Evolutionary conservation across 495 filamentous ascomycete species (phyloP), one percentile per base, ranked within the genome.

Genomic region (Annulohypoxylon nitens): DNA sequence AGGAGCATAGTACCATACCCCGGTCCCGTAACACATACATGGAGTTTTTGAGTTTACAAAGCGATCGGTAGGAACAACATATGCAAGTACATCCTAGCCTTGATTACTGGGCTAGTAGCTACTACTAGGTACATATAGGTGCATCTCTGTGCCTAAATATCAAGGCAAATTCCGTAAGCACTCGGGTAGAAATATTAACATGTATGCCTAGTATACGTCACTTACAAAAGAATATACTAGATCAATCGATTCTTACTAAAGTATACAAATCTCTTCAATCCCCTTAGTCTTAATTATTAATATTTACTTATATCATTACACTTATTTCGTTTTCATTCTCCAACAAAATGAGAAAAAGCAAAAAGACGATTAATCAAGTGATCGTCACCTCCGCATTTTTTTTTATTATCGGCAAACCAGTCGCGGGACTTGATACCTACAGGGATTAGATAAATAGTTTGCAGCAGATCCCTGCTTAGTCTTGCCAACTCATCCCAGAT

Each of bases 401-500:
- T 69, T 62, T 67, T 41, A 64, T 57, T 51, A 73, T 62, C 59
- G 51, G 53, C 70, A 68, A 64, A 54, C 64, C 64, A 68, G 45
- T 68, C 59, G 70, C 70, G 70, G 64, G 70, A 73, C 70, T 68
- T 73, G 60, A 68, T 64, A 18, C n/a, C 23, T 68, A 45, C 70
- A 73, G 70, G 70, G 70, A 64, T 73, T 51, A 60, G 60, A 39
- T 73, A 53, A 68, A 73, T 73, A 73, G 70, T 68, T 73, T 73
- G 70, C 70, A 73, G 70, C 59, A 61, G 9, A 73, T 47, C 70
- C 70, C 64, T 73, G 70, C 36, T 64, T 63, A 50, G 60, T 51
- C 51, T 63, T 73, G 70, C 70, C 70, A 73, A 51, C 70, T 34
- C 70, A 73, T 43, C 67, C 64, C 58, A 72, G 58, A 72, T 72